These are phyloP conservation scores for Fusarium penzigii DNA, from an alignment of 2,329 filamentous ascomycete species.

Conservation along the genomic window DNA sequence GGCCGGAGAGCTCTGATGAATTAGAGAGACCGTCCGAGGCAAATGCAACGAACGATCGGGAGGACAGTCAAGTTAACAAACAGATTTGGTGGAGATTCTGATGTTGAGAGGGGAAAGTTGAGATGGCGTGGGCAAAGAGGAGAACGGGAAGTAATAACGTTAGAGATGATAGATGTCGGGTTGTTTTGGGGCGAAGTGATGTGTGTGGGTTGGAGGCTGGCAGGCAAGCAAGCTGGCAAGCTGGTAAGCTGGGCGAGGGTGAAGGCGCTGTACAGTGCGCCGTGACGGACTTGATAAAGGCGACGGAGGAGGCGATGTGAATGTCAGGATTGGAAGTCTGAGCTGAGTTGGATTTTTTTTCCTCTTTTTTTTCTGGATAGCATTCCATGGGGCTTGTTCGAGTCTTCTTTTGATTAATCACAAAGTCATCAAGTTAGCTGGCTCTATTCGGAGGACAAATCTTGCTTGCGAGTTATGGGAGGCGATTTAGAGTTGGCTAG, in stretches of 20 bases:
- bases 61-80: slow-evolving; percentile 3
- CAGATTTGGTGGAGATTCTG: slow-evolving; percentile 12
- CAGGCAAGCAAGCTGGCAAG: no score
- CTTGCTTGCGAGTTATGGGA: background rate
- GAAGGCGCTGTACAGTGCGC: slow-evolving; percentile 30
- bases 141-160: slow-evolving; percentile 5
- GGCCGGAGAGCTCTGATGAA: background rate
- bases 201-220: no score
- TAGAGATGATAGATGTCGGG: slow-evolving; percentile 30
- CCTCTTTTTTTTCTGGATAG: no score
- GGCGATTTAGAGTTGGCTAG: background rate
- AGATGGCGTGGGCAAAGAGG: slow-evolving; percentile 23
- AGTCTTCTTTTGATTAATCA: no score
- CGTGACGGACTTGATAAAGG: slow-evolving; percentile 6
- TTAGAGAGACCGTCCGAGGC: slow-evolving; percentile 8
- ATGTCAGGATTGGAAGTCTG: background rate
- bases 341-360: no score
- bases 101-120: slow-evolving; percentile 23
- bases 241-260: slow-evolving; percentile 29
- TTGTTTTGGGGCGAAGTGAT: slow-evolving; percentile 29
- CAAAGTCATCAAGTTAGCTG: background rate
- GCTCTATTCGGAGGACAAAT: background rate
- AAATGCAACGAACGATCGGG: slow-evolving; percentile 10
- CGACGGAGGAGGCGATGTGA: background rate
- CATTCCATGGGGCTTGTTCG: no score